A percentile compares a stretch with the other conserved stretches of the same genome.
Conservation (phyloP, 805 yeast genomes). For the Saturnispora besseyi region DNA sequence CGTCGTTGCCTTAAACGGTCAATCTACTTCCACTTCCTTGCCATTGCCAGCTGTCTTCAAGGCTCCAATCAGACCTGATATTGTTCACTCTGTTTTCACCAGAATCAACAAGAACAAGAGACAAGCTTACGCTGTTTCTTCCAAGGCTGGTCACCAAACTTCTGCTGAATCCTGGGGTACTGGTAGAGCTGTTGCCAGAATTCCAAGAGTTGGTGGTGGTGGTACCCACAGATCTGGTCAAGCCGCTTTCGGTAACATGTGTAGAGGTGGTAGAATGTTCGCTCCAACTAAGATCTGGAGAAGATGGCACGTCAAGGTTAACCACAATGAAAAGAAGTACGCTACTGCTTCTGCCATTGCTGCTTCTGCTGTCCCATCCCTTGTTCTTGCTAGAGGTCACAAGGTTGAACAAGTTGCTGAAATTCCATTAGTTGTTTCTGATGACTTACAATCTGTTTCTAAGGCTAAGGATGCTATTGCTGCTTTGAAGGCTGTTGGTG, state of each 20-base stretch:
- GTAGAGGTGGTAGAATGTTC: constrained; percentile 99
- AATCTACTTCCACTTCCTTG: constrained; percentile 71
- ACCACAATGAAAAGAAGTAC: constrained; percentile 99
- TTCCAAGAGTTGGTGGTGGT: constrained; percentile 99
- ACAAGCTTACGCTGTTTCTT: constrained; percentile 99
- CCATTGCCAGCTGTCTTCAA: constrained; percentile 98
- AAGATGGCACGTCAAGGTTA: constrained; percentile 99
- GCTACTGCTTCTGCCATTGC: constrained; percentile 99
- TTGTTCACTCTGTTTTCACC: constrained; percentile 98
- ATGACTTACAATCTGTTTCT: constrained; percentile 83
- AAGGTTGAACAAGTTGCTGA: constrained; percentile 96
- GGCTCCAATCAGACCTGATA: constrained; percentile 99
- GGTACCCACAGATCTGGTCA: constrained; percentile 99
- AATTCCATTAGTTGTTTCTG: constrained; percentile 94
- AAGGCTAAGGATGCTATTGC: constrained; percentile 99
- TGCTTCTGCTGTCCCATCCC: constrained; percentile 96
- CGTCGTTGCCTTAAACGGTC: constrained; percentile 79
- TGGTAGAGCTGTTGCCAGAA: constrained; percentile 99
- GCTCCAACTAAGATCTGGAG: constrained; percentile 99
- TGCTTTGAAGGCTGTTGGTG: constrained; percentile 95
- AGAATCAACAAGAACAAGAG: constrained; percentile 99
- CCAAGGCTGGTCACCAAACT: constrained; percentile 99
- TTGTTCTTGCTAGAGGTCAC: constrained; percentile 99
- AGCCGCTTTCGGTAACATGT: constrained; percentile 99
- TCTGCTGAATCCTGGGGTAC: constrained; percentile 99